These are phyloP conservation scores for Lactarius sanguifluus DNA, from an alignment of 768 basidiomycete genomes.

Conservation along the genomic window DNA sequence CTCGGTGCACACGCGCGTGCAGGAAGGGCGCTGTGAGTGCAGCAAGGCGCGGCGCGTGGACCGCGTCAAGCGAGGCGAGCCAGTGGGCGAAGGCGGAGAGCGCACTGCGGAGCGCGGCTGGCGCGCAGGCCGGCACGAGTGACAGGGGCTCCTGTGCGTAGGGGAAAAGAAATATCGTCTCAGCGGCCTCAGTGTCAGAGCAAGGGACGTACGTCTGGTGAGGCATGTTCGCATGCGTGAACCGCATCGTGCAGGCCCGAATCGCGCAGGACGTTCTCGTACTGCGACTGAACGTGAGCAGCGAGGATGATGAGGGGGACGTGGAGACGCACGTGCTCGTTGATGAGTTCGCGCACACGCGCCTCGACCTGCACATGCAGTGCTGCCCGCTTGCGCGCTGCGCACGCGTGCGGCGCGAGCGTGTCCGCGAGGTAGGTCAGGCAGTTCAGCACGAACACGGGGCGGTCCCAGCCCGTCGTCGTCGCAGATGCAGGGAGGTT, in stretches of 20 bases:
- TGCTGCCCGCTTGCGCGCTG: constrained; percentile 53
- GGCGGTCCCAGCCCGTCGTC: constrained; percentile 63
- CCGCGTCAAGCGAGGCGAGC: constrained; percentile 79
- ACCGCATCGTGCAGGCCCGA: constrained; percentile 53
- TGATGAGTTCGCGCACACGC: constrained; percentile 62
- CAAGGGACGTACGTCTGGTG: constrained; percentile 40
- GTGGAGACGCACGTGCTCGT: constrained; percentile 71
- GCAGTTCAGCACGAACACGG: constrained; percentile 85
- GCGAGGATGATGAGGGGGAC: constrained; percentile 5
- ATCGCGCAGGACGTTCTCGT: constrained; percentile 50
- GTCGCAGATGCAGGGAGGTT: constrained; percentile 4
- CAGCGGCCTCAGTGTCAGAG: no score
- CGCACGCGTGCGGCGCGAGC: constrained; percentile 68
- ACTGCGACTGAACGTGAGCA: constrained; percentile 38
- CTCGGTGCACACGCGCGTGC: constrained; percentile 70
- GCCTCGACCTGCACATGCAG: constrained; percentile 63
- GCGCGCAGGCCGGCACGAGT: constrained; percentile 63
- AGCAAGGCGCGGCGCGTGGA: constrained; percentile 76
- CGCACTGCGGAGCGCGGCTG: constrained; percentile 58
- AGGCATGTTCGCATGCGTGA: constrained; percentile 43
- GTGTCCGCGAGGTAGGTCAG: constrained; percentile 76
- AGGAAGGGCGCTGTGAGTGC: constrained; percentile 68
- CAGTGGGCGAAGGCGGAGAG: constrained; percentile 76
- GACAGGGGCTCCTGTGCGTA: constrained; percentile 67
- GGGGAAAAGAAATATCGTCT: no score